These are phyloP conservation scores for Pseudohyphozyma bogoriensis DNA, from an alignment of 768 basidiomycete genomes.

Conservation along the genomic window DNA sequence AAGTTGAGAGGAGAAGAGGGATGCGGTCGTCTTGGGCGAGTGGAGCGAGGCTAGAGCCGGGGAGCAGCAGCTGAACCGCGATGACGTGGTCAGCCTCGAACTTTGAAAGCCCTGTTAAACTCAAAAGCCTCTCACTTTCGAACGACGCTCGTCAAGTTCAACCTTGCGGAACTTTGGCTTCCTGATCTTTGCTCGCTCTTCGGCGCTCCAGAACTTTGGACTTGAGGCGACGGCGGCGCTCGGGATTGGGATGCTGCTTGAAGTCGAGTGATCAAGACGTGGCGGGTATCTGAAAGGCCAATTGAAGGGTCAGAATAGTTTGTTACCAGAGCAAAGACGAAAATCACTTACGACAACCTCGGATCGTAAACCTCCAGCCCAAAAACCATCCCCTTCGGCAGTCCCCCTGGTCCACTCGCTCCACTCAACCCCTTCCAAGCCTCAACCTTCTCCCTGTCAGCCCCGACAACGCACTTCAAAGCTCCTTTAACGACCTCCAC, in stretches of 20 bases:
- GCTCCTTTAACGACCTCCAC: conserved; percentile 52
- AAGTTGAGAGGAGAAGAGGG: conserved; percentile 73
- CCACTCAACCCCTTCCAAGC: conserved; percentile 6
- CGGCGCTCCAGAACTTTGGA: conserved; percentile 45
- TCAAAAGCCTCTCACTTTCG: too few species aligned
- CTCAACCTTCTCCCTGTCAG: too few species aligned
- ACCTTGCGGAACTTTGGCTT: conserved; percentile 21
- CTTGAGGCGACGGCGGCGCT: not conserved
- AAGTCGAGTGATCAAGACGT: not conserved
- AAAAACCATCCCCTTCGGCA: conserved; percentile 65
- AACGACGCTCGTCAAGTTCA: conserved; percentile 71
- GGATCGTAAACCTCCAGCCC: conserved; percentile 79
- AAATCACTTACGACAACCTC: conserved; percentile 77
- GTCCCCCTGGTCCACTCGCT: conserved; percentile 46
- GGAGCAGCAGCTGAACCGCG: conserved; percentile 53
- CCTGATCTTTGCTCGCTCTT: conserved; percentile 59
- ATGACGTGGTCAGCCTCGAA: not conserved
- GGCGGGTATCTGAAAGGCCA: too few species aligned
- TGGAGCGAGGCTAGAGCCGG: conserved; percentile 61
- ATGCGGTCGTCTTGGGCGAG: conserved; percentile 68
- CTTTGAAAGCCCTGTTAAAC: too few species aligned
- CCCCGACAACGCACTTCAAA: too few species aligned
- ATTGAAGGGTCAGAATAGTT: too few species aligned
- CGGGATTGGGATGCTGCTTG: conserved; percentile 8
- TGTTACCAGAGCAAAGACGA: conserved; percentile 32